phyloP scores from a whole-genome alignment of 441 rosid species.

The Adansonia gregorii region DNA sequence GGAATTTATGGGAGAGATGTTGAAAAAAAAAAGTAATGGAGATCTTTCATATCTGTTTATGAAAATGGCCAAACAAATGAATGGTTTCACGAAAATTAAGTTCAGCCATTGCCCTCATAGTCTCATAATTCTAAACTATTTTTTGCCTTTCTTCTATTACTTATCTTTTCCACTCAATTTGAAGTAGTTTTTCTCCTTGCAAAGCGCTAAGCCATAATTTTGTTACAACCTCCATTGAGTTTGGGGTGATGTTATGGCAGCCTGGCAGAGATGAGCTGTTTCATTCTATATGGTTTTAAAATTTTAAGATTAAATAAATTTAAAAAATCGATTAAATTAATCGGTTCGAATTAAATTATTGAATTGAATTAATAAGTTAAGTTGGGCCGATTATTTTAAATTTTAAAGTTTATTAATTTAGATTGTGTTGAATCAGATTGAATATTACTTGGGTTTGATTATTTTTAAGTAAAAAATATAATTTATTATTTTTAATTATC shows the following conservation, averaged over 20 bases:
- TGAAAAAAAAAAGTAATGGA: background rate
- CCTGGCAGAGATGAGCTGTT: no score
- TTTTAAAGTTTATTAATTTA: no score
- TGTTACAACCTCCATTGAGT: background rate
- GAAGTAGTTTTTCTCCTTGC: background rate
- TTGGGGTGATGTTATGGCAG: background rate
- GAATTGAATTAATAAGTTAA: no score
- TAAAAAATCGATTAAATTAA: no score
- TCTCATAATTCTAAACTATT: background rate
- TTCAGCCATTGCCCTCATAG: background rate
- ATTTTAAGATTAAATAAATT: no score
- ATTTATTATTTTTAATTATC: no score
- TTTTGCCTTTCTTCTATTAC: background rate
- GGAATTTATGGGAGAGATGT: background rate
- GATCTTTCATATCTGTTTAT: background rate
- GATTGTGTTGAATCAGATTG: no score
- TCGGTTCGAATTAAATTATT: no score
- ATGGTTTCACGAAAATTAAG: background rate
- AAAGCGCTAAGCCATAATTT: background rate
- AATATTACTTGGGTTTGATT: no score
- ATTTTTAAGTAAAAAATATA: no score
- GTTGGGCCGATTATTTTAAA: no score
- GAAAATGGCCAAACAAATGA: background rate
- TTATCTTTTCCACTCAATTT: background rate
- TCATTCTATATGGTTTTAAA: no score